Conservation (phyloP, 2,329 filamentous ascomycete genomes). For the Diplodia scrobiculata region DNA sequence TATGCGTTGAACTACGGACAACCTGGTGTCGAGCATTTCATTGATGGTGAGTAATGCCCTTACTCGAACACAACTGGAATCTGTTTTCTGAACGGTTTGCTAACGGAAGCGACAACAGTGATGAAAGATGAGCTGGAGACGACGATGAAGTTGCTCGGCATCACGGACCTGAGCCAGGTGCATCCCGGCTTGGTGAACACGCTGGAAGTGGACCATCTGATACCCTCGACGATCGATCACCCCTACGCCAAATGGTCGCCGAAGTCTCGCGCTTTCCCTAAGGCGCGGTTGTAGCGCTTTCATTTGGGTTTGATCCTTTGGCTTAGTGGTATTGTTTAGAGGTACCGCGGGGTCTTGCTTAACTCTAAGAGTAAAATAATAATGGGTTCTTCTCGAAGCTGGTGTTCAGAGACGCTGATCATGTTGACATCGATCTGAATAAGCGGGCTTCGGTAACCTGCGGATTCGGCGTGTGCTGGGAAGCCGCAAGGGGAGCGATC, state of each 20-base stretch:
- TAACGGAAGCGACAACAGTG: constrained; percentile 33
- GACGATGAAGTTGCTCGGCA: constrained; percentile 66
- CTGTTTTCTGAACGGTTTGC: neutral
- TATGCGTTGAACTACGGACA: constrained; percentile 46
- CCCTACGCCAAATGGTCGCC: constrained; percentile 28
- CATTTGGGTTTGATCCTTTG: neutral
- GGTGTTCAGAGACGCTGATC: too few relatives aligned
- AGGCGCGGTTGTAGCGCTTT: constrained; percentile 14
- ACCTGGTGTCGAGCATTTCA: constrained; percentile 42
- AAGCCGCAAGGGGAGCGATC: too few relatives aligned
- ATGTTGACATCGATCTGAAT: too few relatives aligned
- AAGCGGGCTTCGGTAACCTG: too few relatives aligned
- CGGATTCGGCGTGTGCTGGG: too few relatives aligned
- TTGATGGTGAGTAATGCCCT: constrained; percentile 40
- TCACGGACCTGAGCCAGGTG: constrained; percentile 62
- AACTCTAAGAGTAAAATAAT: neutral
- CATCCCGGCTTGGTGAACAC: constrained; percentile 64
- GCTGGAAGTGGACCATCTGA: constrained; percentile 35
- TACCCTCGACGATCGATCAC: constrained; percentile 30
- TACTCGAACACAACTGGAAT: neutral
- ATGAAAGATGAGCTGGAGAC: constrained; percentile 63
- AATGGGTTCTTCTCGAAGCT: neutral
- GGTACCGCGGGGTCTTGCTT: neutral
- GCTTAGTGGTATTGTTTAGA: neutral
- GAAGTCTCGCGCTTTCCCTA: constrained; percentile 10